These are phyloP conservation scores for Syzygium syzygioides DNA, from an alignment of 441 rosid genomes.

Conservation along the genomic window DNA sequence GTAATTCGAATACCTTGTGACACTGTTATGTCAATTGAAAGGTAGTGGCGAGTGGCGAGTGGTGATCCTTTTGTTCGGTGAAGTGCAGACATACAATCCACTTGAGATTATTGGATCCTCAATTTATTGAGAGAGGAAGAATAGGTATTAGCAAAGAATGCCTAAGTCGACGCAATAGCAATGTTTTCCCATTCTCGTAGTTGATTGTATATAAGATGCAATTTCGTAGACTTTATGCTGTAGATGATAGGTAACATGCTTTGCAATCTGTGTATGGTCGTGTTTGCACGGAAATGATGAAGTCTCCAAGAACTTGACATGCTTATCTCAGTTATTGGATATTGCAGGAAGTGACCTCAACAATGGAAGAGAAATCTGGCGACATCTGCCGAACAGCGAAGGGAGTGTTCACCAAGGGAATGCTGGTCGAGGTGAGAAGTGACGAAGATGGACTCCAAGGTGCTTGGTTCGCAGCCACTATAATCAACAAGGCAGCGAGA, in stretches of 20 bases:
- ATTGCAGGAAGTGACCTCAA: constrained; percentile 8
- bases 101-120: not conserved
- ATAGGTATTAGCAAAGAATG: not conserved
- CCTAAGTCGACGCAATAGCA: not conserved
- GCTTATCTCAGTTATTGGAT: not conserved
- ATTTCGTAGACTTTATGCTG: not conserved
- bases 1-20: not conserved
- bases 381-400: constrained; percentile 6
- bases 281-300: not conserved
- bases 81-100: not conserved
- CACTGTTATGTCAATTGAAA: not conserved
- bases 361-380: constrained; percentile 12
- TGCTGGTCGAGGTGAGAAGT: constrained; percentile 63
- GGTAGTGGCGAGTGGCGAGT: not conserved
- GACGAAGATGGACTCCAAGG: constrained; percentile 86
- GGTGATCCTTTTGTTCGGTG: not conserved
- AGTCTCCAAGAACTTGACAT: not conserved
- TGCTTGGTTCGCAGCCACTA: constrained; percentile 76
- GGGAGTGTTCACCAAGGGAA: constrained; percentile 31
- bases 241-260: not conserved
- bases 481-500: constrained; percentile 33
- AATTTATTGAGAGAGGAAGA: not conserved
- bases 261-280: not conserved
- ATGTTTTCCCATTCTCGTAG: not conserved
- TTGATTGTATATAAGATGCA: not conserved